Evolutionary conservation across 768 basidiomycete species (phyloP).

Genomic region (Tephrocybe sp.): DNA sequence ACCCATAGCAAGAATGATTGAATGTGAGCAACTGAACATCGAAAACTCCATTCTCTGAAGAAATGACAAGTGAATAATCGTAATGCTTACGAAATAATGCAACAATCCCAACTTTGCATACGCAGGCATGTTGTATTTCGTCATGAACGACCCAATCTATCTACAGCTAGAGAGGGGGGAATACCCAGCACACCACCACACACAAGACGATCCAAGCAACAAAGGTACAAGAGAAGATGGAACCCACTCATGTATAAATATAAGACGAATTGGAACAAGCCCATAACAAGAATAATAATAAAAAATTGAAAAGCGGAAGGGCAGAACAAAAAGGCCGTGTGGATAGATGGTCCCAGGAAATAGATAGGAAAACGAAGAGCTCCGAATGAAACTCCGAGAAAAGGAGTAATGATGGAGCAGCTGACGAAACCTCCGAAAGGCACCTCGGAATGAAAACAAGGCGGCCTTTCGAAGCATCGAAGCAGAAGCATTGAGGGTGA

Average conservation of each 20-base stretch:
- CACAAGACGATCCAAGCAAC: slow-evolving; percentile 2
- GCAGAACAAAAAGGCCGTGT: not conserved
- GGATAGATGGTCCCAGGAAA: slow-evolving; percentile 6
- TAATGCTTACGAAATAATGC: no score
- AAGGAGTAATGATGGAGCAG: not conserved
- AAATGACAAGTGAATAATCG: no score
- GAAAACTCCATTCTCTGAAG: no score
- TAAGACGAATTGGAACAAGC: not conserved
- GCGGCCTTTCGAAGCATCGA: slow-evolving; percentile 4
- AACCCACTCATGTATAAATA: slow-evolving; percentile 5
- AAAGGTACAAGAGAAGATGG: not conserved
- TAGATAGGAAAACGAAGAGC: slow-evolving; percentile 3
- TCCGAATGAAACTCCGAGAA: slow-evolving; percentile 6
- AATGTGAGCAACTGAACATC: no score
- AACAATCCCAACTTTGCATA: no score
- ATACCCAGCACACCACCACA: not conserved
- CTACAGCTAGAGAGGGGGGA: not conserved
- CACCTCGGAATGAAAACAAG: not conserved
- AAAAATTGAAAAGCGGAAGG: not conserved
- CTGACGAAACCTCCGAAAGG: not conserved
- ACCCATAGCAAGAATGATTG: no score
- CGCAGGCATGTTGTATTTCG: not conserved
- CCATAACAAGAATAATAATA: not conserved
- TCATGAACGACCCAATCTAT: not conserved
- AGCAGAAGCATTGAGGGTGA: not conserved